Evolutionary conservation across 495 filamentous ascomycete species (phyloP).

Genomic region (Hypoxylon fuscum): DNA sequence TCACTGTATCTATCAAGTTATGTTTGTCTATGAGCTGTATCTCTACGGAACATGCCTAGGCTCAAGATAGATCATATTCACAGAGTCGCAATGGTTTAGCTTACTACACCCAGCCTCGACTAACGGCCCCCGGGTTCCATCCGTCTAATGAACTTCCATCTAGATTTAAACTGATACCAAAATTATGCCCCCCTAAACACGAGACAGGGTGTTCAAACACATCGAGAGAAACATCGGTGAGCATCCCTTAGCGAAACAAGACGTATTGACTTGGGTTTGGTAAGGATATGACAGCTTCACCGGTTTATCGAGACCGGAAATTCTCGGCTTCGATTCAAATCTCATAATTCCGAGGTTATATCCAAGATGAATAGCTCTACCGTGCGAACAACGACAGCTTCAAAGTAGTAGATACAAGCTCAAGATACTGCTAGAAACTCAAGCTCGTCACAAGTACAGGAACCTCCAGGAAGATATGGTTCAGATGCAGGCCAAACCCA

Average conservation of each 20-base stretch:
- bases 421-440: not conserved
- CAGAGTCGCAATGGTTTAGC: not conserved
- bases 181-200: not conserved
- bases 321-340: not conserved
- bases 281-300: not conserved
- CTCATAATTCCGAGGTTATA: slow-evolving; percentile 1
- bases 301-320: slow-evolving; percentile 19
- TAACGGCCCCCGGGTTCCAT: slow-evolving; percentile 23
- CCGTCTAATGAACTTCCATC: slow-evolving; percentile 15
- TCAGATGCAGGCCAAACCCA: not conserved
- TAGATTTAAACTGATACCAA: slow-evolving; percentile 3
- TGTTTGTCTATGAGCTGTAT: not conserved
- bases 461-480: not conserved
- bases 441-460: not conserved
- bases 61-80: not conserved
- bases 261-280: not conserved
- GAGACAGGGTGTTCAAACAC: slow-evolving; percentile 1
- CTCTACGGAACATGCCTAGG: not conserved
- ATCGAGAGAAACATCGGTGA: not conserved
- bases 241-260: slow-evolving; percentile 6
- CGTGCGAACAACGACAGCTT: slow-evolving; percentile 24
- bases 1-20: not conserved
- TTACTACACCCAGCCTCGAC: slow-evolving; percentile 7
- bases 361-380: slow-evolving; percentile 3
- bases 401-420: slow-evolving; percentile 33